phyloP scores from a whole-genome alignment of 345 rosid genomes.

The Rhizophora mangle region DNA sequence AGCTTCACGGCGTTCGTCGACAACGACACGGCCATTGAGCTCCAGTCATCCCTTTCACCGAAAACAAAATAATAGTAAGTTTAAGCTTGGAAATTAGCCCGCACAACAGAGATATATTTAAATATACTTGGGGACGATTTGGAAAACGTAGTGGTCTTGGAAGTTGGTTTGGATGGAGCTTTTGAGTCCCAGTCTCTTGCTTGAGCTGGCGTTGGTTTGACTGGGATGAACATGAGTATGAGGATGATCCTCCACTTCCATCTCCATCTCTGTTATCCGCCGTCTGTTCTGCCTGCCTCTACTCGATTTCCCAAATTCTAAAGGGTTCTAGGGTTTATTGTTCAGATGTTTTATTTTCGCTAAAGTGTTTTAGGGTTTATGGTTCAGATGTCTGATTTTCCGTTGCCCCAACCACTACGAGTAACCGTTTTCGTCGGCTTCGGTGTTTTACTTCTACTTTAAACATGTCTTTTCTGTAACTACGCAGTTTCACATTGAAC shows the following conservation, averaged over 20 bases:
- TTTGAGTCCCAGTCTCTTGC: slow-evolving; percentile 58
- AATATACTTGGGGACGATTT: slow-evolving; percentile 69
- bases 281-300: no score
- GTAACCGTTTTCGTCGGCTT: no score
- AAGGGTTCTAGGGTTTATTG: no score
- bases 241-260: slow-evolving; percentile 48
- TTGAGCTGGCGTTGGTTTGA: slow-evolving; percentile 6
- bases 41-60: slow-evolving; percentile 65
- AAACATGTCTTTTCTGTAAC: no score
- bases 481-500: no score
- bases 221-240: slow-evolving; percentile 5
- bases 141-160: slow-evolving; percentile 84
- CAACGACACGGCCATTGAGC: slow-evolving; percentile 84
- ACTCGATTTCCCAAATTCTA: no score
- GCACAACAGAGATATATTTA: background rate
- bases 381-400: no score
- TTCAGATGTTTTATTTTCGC: no score
- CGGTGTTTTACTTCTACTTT: no score
- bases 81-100: no score
- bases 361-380: no score
- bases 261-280: slow-evolving; percentile 35
- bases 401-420: no score
- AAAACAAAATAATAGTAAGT: background rate
- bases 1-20: slow-evolving; percentile 75
- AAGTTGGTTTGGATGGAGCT: slow-evolving; percentile 81